phyloP scores from a whole-genome alignment of 495 filamentous ascomycete species.

The Aspergillus nidulans region DNA sequence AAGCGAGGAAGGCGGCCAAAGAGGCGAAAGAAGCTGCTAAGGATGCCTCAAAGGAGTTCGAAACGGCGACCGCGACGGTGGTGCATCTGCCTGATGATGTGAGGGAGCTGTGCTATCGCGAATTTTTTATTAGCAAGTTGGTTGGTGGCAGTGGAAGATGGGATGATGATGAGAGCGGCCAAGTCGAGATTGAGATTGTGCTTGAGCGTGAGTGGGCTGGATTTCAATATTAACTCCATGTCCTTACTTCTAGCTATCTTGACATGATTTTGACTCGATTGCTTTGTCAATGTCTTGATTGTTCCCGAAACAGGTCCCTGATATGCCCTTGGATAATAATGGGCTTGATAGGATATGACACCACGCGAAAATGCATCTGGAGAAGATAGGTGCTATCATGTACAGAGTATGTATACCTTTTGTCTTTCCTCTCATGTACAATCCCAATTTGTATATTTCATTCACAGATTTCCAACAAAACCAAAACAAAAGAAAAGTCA shows the following conservation, averaged over 20 bases:
- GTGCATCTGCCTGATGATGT: not conserved
- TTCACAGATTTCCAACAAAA: too few species aligned
- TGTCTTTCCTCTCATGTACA: not conserved
- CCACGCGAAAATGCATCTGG: not conserved
- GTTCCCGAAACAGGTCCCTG: not conserved
- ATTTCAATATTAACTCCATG: not conserved
- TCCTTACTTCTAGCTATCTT: not conserved
- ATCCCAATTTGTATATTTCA: too few species aligned
- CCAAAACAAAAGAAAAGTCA: too few species aligned
- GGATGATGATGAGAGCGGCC: not conserved
- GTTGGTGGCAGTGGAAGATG: not conserved
- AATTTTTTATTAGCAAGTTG: constrained; percentile 1
- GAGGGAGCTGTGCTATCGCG: constrained; percentile 9
- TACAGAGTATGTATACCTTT: not conserved
- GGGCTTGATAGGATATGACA: not conserved
- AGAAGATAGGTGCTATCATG: not conserved
- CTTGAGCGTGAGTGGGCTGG: constrained; percentile 3
- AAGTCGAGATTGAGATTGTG: constrained; percentile 2
- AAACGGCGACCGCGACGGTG: not conserved
- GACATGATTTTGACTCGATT: not conserved
- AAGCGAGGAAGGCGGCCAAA: not conserved
- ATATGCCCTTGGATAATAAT: too few species aligned
- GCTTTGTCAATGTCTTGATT: not conserved
- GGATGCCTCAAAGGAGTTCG: not conserved
- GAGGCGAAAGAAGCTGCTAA: not conserved